Percentiles rank a stretch among this genome's conserved stretches.
Conservation (phyloP, 2,329 filamentous ascomycete genomes). For the Talaromyces albobiverticillius region DNA sequence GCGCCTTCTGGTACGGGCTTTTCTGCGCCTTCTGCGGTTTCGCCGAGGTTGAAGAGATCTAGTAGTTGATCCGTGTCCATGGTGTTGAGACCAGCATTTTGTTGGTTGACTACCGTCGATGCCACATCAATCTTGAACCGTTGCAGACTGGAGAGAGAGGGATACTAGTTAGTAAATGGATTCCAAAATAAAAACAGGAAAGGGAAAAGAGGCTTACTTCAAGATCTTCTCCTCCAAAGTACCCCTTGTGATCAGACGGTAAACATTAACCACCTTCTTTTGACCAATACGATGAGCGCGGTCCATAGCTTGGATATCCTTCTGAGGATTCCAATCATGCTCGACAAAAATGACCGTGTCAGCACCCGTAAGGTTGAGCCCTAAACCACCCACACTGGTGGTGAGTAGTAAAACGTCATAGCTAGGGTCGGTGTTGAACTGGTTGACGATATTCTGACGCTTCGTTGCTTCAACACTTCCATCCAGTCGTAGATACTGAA, state of each 20-base stretch:
- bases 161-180: constrained; percentile 11
- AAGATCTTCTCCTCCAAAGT: constrained; percentile 98
- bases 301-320: constrained; percentile 98
- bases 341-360: constrained; percentile 99
- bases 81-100: constrained; percentile 88
- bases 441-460: constrained; percentile 96
- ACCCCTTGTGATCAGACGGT: constrained; percentile 90
- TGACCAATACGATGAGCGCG: constrained; percentile 96
- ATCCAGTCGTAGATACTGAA: constrained; percentile 91
- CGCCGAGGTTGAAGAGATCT: constrained; percentile 89
- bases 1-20: constrained; percentile 61
- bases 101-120: constrained; percentile 96
- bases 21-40: constrained; percentile 55
- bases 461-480: constrained; percentile 89
- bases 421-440: constrained; percentile 95
- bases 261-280: constrained; percentile 99
- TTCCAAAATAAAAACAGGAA: not conserved
- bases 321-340: constrained; percentile 99
- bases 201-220: constrained; percentile 50
- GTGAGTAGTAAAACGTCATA: constrained; percentile 93
- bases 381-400: constrained; percentile 90
- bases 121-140: constrained; percentile 99
- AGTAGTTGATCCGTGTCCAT: constrained; percentile 99
- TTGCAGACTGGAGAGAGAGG: constrained; percentile 72
- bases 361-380: constrained; percentile 91